Evolutionary conservation across 1,284 basidiomycete species (phyloP).

Genomic region (Mycosarcoma maydis): DNA sequence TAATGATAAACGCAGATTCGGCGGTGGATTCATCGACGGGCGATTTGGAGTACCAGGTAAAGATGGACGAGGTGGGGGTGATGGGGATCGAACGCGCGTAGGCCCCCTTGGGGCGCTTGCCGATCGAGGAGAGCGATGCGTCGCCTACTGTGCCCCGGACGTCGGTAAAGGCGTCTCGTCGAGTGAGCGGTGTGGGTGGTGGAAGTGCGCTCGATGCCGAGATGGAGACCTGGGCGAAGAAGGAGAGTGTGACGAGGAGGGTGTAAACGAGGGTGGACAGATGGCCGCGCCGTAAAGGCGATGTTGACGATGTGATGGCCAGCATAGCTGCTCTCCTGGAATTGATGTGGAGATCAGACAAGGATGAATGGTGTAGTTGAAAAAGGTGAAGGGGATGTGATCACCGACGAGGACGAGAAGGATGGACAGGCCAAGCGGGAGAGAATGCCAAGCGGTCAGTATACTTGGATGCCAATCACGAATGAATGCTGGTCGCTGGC

Average conservation of each 20-base stretch:
- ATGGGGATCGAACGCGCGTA: constrained; percentile 26
- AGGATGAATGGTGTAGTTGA: not conserved
- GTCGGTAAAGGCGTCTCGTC: constrained; percentile 34
- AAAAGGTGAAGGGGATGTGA: too few species aligned
- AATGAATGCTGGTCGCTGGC: too few species aligned
- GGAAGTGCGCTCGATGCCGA: not conserved
- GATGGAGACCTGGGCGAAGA: not conserved
- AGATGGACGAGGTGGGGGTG: constrained; percentile 13
- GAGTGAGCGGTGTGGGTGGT: not conserved
- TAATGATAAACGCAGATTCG: constrained; percentile 48
- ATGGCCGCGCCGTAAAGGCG: not conserved
- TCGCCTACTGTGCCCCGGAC: constrained; percentile 28
- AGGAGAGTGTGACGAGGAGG: constrained; percentile 5
- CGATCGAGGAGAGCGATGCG: constrained; percentile 4
- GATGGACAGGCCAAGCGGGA: too few species aligned
- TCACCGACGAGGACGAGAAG: too few species aligned
- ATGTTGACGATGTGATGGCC: not conserved
- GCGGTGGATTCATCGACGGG: constrained; percentile 37
- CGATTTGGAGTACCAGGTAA: constrained; percentile 50
- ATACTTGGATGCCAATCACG: too few species aligned
- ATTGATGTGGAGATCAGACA: not conserved
- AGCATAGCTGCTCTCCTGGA: not conserved
- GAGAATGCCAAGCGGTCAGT: too few species aligned
- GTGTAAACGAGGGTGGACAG: not conserved
- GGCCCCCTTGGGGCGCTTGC: constrained; percentile 13